Evolutionary conservation across 2,329 filamentous ascomycete species (phyloP).

Genomic region (Pseudomassariella vexata): DNA sequence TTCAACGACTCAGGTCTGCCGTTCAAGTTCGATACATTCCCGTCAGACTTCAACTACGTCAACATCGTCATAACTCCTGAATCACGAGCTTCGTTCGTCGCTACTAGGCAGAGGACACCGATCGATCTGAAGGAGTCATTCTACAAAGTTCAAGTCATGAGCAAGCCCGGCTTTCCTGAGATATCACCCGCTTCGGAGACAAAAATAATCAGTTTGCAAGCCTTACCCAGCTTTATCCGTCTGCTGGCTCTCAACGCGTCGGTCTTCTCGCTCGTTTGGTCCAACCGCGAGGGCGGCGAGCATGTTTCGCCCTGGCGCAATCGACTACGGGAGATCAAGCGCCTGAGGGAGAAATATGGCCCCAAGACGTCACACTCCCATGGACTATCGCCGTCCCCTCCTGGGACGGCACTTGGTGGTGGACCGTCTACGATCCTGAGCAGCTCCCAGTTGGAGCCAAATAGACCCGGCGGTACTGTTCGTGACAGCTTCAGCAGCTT

Average conservation of each 20-base stretch:
- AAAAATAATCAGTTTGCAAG: constrained; percentile 80
- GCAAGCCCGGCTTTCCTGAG: constrained; percentile 81
- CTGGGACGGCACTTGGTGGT: constrained; percentile 25
- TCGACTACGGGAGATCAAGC: constrained; percentile 77
- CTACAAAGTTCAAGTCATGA: constrained; percentile 86
- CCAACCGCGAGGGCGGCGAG: constrained; percentile 68
- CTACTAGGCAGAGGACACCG: constrained; percentile 35
- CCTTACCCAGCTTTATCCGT: constrained; percentile 79
- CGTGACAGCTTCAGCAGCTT: constrained; percentile 58
- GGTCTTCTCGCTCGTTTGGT: constrained; percentile 91
- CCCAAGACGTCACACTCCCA: constrained; percentile 30
- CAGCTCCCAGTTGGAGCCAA: constrained; percentile 25
- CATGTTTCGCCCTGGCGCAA: constrained; percentile 87
- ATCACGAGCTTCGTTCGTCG: constrained; percentile 70
- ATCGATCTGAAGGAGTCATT: constrained; percentile 47
- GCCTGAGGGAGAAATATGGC: constrained; percentile 65
- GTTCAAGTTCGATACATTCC: constrained; percentile 87
- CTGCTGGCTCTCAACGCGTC: constrained; percentile 88
- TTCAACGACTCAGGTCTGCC: constrained; percentile 94
- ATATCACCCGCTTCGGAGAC: constrained; percentile 85
- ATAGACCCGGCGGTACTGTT: constrained; percentile 41
- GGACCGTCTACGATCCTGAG: constrained; percentile 24
- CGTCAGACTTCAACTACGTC: constrained; percentile 92
- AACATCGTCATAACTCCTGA: constrained; percentile 94
- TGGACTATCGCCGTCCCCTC: constrained; percentile 20